Evolutionary conservation across 2,329 filamentous ascomycete species (phyloP), one percentile per base, ranked within the genome.

Genomic region (Pseudonectria foliicola): DNA sequence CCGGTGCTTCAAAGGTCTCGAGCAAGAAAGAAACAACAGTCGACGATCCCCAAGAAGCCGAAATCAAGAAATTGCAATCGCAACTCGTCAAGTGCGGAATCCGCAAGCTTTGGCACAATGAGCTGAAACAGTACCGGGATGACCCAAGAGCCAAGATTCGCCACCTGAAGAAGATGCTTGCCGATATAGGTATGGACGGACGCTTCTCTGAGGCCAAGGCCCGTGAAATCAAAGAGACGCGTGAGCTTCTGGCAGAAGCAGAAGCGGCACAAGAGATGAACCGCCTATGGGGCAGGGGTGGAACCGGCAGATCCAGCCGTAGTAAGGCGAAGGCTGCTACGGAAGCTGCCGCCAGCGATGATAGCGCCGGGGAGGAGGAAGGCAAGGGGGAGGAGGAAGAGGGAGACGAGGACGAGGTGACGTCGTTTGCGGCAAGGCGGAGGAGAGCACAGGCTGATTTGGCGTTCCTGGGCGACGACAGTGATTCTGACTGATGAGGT

Each of bases 61-160:
- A 94, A 57, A 83, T 95, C 55, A 96, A 95, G 60, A 83, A 80
- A 31, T 69, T 96, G 4, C 90, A 96, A 62, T 76, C 79, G 7
- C 87, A 90, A 60, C 73, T 98, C 6, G 64, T 82, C 29, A 95
- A 95, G 61, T 98, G 90, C 53, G 90, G 90, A 21, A 77, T 95
- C 36, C 82, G 87, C 34, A 96, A 95, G 57, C 75, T 95, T 42
- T 98, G 92, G 90, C 76, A 75, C 32, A 79, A 82, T 44, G 87
- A 95, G 60, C 71, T 98, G 18, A 85, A 85, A 57, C 68, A 78
- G 35, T 88, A 76, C 50, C 73, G 72, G 2, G 75, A 80, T 36
- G 84, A 89, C 15, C 56, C 73, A 4, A 82, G 79, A 41, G 85
- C 77, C 32, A 95, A 95, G 67, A 85, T 95, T 42, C 71, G 71